Percentiles rank a stretch among this genome's conserved stretches.
These are phyloP conservation scores for Tagetes patula DNA, from an alignment of 129 eudicot genomes.

Conservation along the genomic window DNA sequence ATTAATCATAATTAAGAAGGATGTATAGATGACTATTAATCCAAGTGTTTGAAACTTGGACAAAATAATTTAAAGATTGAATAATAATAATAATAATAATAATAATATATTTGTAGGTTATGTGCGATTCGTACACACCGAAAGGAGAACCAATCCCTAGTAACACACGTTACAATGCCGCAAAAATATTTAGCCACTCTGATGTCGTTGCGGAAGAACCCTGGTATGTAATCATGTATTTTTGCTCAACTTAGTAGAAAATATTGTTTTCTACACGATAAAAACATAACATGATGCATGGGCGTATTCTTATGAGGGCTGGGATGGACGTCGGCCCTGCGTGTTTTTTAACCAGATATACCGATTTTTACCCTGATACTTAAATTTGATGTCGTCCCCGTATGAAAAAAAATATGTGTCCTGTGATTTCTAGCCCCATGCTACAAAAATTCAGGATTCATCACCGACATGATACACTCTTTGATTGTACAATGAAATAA, in stretches of 20 bases:
- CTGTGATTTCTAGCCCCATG: too few relatives aligned
- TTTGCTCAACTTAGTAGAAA: neutral
- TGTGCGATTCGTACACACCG: conserved; percentile 76
- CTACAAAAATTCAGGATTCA: too few relatives aligned
- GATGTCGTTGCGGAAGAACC: conserved; percentile 65
- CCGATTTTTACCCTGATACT: too few relatives aligned
- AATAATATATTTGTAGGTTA: conserved; percentile 45
- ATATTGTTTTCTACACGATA: neutral
- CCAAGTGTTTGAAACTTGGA: neutral
- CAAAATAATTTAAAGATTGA: neutral
- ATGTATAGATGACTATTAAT: neutral
- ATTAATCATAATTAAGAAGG: neutral
- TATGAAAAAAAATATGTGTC: too few relatives aligned
- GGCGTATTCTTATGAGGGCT: too few relatives aligned
- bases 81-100: neutral
- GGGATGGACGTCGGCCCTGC: too few relatives aligned
- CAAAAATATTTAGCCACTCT: conserved; percentile 59
- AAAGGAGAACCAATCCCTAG: conserved; percentile 69
- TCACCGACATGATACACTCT: too few relatives aligned
- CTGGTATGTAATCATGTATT: conserved; percentile 36
- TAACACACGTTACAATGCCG: conserved; percentile 57
- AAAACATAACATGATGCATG: neutral
- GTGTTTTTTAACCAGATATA: too few relatives aligned
- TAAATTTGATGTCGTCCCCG: too few relatives aligned
- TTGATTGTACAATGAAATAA: neutral